Conservation (phyloP, 257 asterid species). For the Gardenia jasminoides region DNA sequence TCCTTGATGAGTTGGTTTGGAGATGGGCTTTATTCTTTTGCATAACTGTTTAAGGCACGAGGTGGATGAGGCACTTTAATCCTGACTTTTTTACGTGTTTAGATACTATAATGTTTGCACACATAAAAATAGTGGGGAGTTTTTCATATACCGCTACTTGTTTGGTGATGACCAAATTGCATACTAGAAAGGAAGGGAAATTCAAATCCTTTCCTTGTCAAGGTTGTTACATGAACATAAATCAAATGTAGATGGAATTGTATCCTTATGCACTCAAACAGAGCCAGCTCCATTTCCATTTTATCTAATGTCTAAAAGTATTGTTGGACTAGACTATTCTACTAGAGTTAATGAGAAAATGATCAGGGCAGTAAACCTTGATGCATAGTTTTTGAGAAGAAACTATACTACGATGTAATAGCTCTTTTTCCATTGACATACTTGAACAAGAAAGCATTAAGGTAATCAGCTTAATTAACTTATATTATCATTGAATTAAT, state of each 20-base stretch:
- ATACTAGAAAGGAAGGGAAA: background rate
- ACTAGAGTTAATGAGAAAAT: background rate
- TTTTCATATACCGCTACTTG: background rate
- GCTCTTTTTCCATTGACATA: background rate
- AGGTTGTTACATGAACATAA: background rate
- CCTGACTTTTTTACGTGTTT: background rate
- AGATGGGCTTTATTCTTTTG: background rate
- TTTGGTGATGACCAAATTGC: background rate
- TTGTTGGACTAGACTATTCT: background rate
- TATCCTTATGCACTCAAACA: conserved; percentile 1
- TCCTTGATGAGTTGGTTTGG: background rate
- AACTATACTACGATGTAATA: background rate
- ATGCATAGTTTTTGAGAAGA: background rate
- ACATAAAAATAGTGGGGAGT: background rate
- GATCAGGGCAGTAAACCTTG: background rate
- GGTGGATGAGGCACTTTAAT: background rate
- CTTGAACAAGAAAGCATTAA: background rate
- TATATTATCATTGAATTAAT: background rate
- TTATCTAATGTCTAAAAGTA: background rate
- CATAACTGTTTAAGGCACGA: background rate
- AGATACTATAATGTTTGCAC: background rate
- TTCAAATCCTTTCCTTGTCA: background rate
- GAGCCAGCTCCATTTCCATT: background rate
- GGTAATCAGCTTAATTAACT: background rate
- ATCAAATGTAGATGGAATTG: background rate